These are phyloP conservation scores for Ceratobasidium sp. DNA, from an alignment of 1,284 basidiomycete species.

Conservation along the genomic window DNA sequence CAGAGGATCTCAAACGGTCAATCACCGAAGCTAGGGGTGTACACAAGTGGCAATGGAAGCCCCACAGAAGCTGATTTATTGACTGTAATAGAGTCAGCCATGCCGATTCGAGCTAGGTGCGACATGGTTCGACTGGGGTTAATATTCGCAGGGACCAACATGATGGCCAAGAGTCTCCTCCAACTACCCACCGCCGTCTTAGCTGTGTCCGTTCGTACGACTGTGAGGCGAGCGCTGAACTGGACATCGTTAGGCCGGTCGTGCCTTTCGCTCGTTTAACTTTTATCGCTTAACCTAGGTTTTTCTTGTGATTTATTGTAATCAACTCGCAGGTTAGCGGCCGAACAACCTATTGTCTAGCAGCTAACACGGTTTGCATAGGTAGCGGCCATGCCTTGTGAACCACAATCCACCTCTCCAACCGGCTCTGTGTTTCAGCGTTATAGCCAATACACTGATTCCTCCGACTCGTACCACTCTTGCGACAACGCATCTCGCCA, in stretches of 20 bases:
- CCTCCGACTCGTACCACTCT: slow-evolving; percentile 9
- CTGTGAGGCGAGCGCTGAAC: not conserved
- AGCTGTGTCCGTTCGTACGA: not conserved
- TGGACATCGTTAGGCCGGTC: not conserved
- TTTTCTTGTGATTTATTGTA: not conserved
- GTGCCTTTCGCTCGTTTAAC: slow-evolving; percentile 20
- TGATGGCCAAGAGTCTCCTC: not conserved
- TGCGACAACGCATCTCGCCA: not conserved
- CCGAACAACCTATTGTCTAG: too few species aligned
- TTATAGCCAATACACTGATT: not conserved
- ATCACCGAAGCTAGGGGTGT: not conserved
- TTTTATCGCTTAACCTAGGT: not conserved
- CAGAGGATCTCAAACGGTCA: not conserved
- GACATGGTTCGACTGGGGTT: not conserved
- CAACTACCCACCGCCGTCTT: slow-evolving; percentile 19
- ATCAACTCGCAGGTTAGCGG: slow-evolving; percentile 14
- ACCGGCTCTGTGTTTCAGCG: not conserved
- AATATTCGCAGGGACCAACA: not conserved
- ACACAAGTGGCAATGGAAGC: slow-evolving; percentile 7
- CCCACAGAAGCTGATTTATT: not conserved
- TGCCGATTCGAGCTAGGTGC: not conserved
- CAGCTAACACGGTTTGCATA: not conserved
- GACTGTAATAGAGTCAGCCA: not conserved
- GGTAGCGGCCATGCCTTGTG: slow-evolving; percentile 8
- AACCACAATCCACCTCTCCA: not conserved